Evolutionary conservation across 441 rosid genomes (phyloP).

Genomic region (Lepidium campestre): DNA sequence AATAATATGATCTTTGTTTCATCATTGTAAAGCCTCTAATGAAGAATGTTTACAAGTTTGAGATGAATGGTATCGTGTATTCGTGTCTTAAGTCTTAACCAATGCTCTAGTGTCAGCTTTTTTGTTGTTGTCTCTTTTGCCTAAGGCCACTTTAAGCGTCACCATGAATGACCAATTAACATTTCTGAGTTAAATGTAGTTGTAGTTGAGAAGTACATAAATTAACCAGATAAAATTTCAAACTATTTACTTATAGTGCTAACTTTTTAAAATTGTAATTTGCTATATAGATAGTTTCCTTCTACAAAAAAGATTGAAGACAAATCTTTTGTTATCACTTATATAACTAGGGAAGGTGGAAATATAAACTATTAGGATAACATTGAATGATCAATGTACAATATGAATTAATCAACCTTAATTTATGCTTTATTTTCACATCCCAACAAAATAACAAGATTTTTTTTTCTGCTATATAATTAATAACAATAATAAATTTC

Average conservation of each 20-base stretch:
- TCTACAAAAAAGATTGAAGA: not conserved
- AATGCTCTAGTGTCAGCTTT: not conserved
- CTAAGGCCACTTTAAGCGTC: not conserved
- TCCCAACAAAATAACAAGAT: too few species aligned
- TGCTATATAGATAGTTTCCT: not conserved
- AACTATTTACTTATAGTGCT: not conserved
- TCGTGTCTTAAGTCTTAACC: too few species aligned
- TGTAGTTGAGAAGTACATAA: not conserved
- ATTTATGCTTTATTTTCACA: not conserved
- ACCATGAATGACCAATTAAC: not conserved
- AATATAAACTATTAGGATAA: not conserved
- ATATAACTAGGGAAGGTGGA: not conserved
- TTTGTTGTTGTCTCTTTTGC: not conserved
- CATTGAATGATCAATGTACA: not conserved
- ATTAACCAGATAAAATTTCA: not conserved
- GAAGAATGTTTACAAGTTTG: not conserved
- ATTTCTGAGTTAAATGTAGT: not conserved
- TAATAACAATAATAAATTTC: too few species aligned
- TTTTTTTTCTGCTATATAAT: too few species aligned
- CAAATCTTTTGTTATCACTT: not conserved
- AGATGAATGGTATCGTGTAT: not conserved
- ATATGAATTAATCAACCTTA: not conserved
- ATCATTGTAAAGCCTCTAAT: not conserved
- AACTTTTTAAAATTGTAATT: not conserved
- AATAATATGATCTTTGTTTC: not conserved